phyloP scores from a whole-genome alignment of 495 filamentous ascomycete species.

The Neurospora africana region DNA sequence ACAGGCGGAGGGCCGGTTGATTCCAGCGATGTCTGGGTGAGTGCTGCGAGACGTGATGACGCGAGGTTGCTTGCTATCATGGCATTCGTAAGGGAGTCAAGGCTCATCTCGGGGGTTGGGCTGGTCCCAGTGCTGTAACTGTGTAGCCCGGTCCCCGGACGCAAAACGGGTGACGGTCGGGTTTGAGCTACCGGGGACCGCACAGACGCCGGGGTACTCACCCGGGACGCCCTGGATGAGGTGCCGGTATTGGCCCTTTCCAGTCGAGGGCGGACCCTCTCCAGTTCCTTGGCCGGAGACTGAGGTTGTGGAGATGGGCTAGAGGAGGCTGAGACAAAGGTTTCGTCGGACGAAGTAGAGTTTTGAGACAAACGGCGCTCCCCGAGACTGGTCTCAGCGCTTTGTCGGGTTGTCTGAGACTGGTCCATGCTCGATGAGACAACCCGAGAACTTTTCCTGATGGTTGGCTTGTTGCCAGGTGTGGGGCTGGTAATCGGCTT shows the following conservation, averaged over 20 bases:
- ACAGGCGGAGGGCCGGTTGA: constrained; percentile 16
- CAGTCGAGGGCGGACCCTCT: background rate
- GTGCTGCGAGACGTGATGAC: constrained; percentile 39
- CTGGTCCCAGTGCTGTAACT: constrained; percentile 2
- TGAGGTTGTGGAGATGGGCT: constrained; percentile 19
- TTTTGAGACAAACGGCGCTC: constrained; percentile 8
- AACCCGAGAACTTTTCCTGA: background rate
- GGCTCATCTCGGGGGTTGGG: constrained; percentile 18
- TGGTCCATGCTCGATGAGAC: background rate
- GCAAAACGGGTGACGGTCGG: background rate
- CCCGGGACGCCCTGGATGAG: constrained; percentile 7
- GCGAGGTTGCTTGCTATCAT: constrained; percentile 80
- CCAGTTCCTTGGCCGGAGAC: constrained; percentile 14
- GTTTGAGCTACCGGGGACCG: background rate
- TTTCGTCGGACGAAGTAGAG: constrained; percentile 33
- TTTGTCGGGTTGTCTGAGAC: background rate
- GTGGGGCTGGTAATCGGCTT: background rate
- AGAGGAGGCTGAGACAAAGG: constrained; percentile 39
- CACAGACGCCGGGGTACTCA: background rate
- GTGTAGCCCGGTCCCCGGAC: background rate
- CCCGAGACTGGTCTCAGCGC: background rate
- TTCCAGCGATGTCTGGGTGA: constrained; percentile 18
- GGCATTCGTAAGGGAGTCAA: constrained; percentile 51
- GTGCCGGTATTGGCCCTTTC: constrained; percentile 8
- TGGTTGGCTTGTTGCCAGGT: background rate